Evolutionary conservation across 371 early-diverging fungal species (phyloP).

Genomic region (Saksenaea vasiformis): DNA sequence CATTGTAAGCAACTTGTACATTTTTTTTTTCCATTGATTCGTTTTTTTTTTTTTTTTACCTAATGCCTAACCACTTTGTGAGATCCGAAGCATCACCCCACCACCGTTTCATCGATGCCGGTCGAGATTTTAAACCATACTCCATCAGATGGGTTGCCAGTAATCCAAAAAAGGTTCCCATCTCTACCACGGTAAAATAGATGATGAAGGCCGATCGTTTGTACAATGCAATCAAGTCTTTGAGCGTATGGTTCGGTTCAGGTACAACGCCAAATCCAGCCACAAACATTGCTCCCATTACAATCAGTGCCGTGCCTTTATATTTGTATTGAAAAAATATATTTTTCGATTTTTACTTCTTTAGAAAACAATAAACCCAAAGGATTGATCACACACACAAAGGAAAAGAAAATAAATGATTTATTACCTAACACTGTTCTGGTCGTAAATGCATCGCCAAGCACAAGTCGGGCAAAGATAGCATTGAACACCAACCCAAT

Average conservation of each 20-base stretch:
- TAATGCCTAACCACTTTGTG: slow-evolving; percentile 49
- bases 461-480: slow-evolving; percentile 69
- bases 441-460: slow-evolving; percentile 67
- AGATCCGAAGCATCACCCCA: slow-evolving; percentile 23
- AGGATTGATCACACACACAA: neutral
- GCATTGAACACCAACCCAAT: slow-evolving; percentile 82
- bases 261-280: slow-evolving; percentile 79
- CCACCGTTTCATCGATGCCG: neutral
- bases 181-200: slow-evolving; percentile 66
- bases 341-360: slow-evolving; percentile 9
- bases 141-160: slow-evolving; percentile 55
- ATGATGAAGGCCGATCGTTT: slow-evolving; percentile 72
- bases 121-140: slow-evolving; percentile 27
- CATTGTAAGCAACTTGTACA: too few species aligned
- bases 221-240: slow-evolving; percentile 73
- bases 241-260: slow-evolving; percentile 73
- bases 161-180: slow-evolving; percentile 54
- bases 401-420: neutral
- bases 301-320: slow-evolving; percentile 71
- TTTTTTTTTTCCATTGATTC: too few species aligned
- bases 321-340: neutral
- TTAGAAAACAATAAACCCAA: neutral
- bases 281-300: slow-evolving; percentile 71
- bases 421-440: slow-evolving; percentile 58
- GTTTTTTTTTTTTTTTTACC: slow-evolving; percentile 21